Conservation (phyloP, 2,329 filamentous ascomycete species). For the Ramichloridium luteum region DNA sequence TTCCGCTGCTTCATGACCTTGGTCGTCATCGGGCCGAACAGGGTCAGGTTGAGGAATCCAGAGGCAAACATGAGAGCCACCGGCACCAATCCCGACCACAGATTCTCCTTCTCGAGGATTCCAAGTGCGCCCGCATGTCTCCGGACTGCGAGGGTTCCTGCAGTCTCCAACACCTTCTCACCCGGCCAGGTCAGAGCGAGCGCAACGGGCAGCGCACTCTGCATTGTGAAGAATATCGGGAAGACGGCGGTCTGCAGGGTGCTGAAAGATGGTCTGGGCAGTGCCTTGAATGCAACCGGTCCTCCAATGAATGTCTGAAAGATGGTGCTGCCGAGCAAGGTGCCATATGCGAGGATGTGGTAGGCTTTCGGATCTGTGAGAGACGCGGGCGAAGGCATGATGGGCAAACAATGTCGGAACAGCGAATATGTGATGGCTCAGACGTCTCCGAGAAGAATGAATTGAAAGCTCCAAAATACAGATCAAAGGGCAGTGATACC, state of each 20-base stretch:
- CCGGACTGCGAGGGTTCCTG: constrained; percentile 14
- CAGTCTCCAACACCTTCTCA: constrained; percentile 25
- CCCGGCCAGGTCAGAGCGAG: constrained; percentile 72
- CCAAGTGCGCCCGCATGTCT: constrained; percentile 19
- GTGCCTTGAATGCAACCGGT: constrained; percentile 61
- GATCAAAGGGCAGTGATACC: no score
- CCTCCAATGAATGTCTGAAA: constrained; percentile 75
- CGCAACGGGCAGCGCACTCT: constrained; percentile 60
- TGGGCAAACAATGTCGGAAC: no score
- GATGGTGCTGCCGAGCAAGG: constrained; percentile 71
- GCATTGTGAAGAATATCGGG: constrained; percentile 77
- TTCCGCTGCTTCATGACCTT: constrained; percentile 63
- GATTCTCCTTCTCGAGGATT: constrained; percentile 47
- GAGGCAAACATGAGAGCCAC: constrained; percentile 58
- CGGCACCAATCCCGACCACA: constrained; percentile 54
- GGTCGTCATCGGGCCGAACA: constrained; percentile 64
- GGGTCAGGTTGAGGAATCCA: constrained; percentile 55
- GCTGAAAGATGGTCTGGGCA: constrained; percentile 70
- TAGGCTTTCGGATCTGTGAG: constrained; percentile 60
- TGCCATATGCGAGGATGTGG: constrained; percentile 64
- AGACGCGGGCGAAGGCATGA: constrained; percentile 34
- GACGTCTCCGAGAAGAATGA: no score
- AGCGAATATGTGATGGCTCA: no score
- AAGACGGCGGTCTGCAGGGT: constrained; percentile 70
- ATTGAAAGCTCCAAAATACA: no score